Evolutionary conservation across 208 protist genomes (phyloP).

Genomic region (Leishmania major): DNA sequence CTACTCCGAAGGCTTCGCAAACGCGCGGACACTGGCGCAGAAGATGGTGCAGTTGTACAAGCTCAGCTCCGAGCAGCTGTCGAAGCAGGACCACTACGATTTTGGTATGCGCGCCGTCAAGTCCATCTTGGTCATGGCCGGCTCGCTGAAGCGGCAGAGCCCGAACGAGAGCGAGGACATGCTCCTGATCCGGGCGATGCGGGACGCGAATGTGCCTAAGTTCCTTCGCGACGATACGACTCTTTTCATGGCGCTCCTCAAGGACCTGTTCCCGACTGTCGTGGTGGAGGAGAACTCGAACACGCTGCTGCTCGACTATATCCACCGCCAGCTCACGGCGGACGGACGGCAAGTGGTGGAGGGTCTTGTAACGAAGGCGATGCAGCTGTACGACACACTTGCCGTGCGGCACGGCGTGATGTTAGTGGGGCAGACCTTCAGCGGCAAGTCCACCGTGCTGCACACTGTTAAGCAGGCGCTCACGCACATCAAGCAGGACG

Average conservation of each 20-base stretch:
- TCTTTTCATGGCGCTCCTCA: slow-evolving; percentile 94
- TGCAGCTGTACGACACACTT: slow-evolving; percentile 96
- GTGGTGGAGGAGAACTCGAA: slow-evolving; percentile 81
- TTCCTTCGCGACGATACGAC: slow-evolving; percentile 94
- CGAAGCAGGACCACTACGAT: slow-evolving; percentile 97
- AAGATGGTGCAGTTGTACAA: slow-evolving; percentile 98
- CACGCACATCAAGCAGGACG: slow-evolving; percentile 77
- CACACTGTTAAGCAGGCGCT: slow-evolving; percentile 79
- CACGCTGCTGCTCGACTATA: slow-evolving; percentile 79
- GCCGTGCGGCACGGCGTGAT: slow-evolving; percentile 94
- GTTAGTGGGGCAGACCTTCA: slow-evolving; percentile 96
- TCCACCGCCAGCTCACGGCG: slow-evolving; percentile 72
- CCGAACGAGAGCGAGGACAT: slow-evolving; percentile 93
- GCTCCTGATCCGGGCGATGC: slow-evolving; percentile 95
- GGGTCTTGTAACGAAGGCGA: slow-evolving; percentile 84
- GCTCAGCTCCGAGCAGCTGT: slow-evolving; percentile 95
- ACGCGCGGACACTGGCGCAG: slow-evolving; percentile 92
- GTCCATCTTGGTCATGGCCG: slow-evolving; percentile 96
- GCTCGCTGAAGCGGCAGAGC: slow-evolving; percentile 89
- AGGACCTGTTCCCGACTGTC: slow-evolving; percentile 94
- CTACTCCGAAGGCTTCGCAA: slow-evolving; percentile 96
- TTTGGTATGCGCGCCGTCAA: slow-evolving; percentile 97
- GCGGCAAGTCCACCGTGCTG: slow-evolving; percentile 93
- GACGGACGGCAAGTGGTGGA: slow-evolving; percentile 82
- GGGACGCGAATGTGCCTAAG: slow-evolving; percentile 95